A percentile compares a stretch with the other conserved stretches of the same genome.
These are phyloP conservation scores for Cystofilobasidium capitatum DNA, from an alignment of 768 basidiomycete species.

Conservation along the genomic window DNA sequence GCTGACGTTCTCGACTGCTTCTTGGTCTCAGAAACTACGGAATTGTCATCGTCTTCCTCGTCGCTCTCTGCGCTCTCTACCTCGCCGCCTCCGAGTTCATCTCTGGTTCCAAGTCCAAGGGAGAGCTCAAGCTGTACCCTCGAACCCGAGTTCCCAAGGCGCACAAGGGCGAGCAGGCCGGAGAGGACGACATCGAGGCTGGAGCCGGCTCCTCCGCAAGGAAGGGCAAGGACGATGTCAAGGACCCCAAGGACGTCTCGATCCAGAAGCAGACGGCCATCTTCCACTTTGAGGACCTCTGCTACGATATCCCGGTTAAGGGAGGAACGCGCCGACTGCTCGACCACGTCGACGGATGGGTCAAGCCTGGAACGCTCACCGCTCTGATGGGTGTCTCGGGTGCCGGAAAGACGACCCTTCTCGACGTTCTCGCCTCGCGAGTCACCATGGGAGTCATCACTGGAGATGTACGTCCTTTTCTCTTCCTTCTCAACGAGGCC, in stretches of 20 bases:
- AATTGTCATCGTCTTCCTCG: slow-evolving; percentile 34
- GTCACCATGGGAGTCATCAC: slow-evolving; percentile 20
- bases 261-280: background rate
- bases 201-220: background rate
- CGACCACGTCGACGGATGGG: slow-evolving; percentile 40
- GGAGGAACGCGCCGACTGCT: slow-evolving; percentile 43
- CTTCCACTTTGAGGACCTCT: slow-evolving; percentile 5
- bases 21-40: too few relatives aligned
- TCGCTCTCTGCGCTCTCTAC: slow-evolving; percentile 35
- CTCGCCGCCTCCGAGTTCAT: slow-evolving; percentile 34
- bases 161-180: background rate
- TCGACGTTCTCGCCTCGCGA: slow-evolving; percentile 39
- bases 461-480: background rate
- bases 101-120: background rate
- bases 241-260: slow-evolving; percentile 23
- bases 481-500: background rate
- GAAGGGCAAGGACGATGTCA: background rate
- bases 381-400: slow-evolving; percentile 44
- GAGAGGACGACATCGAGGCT: background rate
- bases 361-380: slow-evolving; percentile 36
- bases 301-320: slow-evolving; percentile 40
- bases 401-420: slow-evolving; percentile 40
- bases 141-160: background rate
- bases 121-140: background rate
- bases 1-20: slow-evolving; percentile 8